Evolutionary conservation across 1,284 basidiomycete genomes (phyloP), one percentile per base, ranked within the genome.

Genomic region (Pisolithus thermaeus): DNA sequence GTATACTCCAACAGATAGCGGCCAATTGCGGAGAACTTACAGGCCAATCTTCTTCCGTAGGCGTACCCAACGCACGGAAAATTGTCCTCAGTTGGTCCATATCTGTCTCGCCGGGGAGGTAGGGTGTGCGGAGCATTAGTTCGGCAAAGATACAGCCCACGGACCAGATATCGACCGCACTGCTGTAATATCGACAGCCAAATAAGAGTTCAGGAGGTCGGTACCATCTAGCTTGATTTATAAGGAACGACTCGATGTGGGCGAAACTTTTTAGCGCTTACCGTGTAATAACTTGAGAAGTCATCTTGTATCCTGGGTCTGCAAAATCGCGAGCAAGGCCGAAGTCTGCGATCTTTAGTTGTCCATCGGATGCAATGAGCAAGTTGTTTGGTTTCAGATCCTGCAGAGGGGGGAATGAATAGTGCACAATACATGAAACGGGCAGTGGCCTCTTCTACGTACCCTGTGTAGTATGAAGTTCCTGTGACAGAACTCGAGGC

Each of bases 371-470:
- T 0, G 92, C 84, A 52, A 99, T 92, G 59, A 99, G 84, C 75
- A 99, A 80, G 73, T 99, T 99, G 73, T 98, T 99, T 3, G 97
- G 96, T 69, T 99, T 99, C 60, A 99, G 71, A 78, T 99, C 97
- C 93, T 97, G 41, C 25, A n/a, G 41, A 16, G 30, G 28, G 3
- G 23, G 12, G 32, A 30, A 28, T 22, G 9, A n/a, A 12, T 23
- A 44, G 11, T 32, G 32, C 32, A 1, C 12, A 18, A 35, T 7
- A 38, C 20, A 47, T 56, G 25, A 56, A 62, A 8, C 20, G 18
- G 1, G n/a, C 16, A 28, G 22, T 14, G 28, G 22, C 35, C 20
- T 8, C 18, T 22, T 18, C 27, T 14, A 54, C 52, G 41, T 46
- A 28, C 95, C 51, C 97, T 83, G 72, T 99, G 97, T 38, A 99